Conservation (phyloP, 208 protist genomes). For the Wallacemonas collosoma region DNA sequence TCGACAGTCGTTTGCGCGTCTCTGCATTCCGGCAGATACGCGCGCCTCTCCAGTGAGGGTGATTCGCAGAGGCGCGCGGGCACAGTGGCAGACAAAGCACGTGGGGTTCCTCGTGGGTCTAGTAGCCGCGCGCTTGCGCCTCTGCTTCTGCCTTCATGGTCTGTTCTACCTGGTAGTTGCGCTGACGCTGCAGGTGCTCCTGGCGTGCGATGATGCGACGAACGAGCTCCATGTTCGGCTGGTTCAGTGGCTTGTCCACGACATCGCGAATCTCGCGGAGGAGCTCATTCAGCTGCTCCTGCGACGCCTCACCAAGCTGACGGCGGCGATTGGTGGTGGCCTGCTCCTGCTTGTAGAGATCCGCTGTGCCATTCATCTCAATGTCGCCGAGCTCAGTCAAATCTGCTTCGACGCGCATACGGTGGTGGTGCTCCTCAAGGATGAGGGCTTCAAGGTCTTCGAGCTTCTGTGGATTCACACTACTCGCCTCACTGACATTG, state of each 20-base stretch:
- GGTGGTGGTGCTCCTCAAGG: conserved; percentile 65
- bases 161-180: conserved; percentile 35
- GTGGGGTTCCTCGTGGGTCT: not conserved
- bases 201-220: conserved; percentile 55
- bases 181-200: conserved; percentile 51
- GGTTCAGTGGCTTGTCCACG: conserved; percentile 62
- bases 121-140: not conserved
- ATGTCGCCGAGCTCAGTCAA: conserved; percentile 59
- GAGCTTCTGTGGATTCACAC: conserved; percentile 60
- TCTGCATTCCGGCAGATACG: too few relatives aligned
- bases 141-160: conserved; percentile 9
- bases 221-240: conserved; percentile 79
- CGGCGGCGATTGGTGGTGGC: conserved; percentile 37
- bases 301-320: conserved; percentile 32
- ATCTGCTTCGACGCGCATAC: conserved; percentile 61
- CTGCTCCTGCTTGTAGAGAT: conserved; percentile 48
- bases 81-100: too few relatives aligned
- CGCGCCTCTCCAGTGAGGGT: too few relatives aligned
- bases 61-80: too few relatives aligned
- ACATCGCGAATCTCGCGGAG: conserved; percentile 61
- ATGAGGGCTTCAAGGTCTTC: conserved; percentile 76
- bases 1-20: too few relatives aligned
- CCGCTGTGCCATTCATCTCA: conserved; percentile 41
- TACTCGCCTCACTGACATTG: conserved; percentile 61
- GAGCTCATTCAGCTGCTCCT: conserved; percentile 62